Evolutionary conservation across 805 yeast genomes (phyloP).

Genomic region (Blastobotrys chiropterorum): DNA sequence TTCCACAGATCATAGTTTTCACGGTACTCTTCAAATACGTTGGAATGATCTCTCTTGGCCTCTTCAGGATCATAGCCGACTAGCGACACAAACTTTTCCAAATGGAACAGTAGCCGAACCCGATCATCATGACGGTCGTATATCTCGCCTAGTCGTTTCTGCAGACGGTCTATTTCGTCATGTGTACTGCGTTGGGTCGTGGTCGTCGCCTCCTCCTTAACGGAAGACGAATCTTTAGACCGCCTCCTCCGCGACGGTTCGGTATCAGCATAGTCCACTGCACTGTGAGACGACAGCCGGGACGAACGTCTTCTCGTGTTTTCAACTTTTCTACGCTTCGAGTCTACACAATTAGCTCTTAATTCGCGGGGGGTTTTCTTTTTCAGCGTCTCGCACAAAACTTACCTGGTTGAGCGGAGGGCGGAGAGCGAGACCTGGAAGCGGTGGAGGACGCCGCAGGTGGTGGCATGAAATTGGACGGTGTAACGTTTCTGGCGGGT

Average conservation of each 20-base stretch:
- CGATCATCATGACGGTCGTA: constrained; percentile 30
- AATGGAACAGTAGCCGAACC: constrained; percentile 34
- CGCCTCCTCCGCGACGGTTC: background rate
- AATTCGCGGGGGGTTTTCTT: too few relatives aligned
- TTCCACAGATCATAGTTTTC: constrained; percentile 36
- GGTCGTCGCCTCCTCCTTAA: constrained; percentile 1
- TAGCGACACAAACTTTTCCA: constrained; percentile 35
- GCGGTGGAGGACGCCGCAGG: background rate
- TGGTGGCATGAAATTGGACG: background rate
- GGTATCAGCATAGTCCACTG: background rate
- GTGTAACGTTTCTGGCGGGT: background rate
- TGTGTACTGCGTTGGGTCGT: background rate
- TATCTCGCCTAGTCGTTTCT: constrained; percentile 16
- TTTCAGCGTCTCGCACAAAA: too few relatives aligned
- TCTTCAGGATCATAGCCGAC: constrained; percentile 33
- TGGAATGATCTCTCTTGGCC: constrained; percentile 30
- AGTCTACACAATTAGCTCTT: background rate
- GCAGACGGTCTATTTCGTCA: constrained; percentile 7
- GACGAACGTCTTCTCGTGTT: background rate
- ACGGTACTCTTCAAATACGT: constrained; percentile 29
- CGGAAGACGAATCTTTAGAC: background rate
- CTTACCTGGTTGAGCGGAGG: background rate
- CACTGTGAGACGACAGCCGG: background rate
- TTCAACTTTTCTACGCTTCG: constrained; percentile 9
- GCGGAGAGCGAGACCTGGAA: background rate